phyloP scores from a whole-genome alignment of 23 red algal species.

The Gracilaria gracilis region DNA sequence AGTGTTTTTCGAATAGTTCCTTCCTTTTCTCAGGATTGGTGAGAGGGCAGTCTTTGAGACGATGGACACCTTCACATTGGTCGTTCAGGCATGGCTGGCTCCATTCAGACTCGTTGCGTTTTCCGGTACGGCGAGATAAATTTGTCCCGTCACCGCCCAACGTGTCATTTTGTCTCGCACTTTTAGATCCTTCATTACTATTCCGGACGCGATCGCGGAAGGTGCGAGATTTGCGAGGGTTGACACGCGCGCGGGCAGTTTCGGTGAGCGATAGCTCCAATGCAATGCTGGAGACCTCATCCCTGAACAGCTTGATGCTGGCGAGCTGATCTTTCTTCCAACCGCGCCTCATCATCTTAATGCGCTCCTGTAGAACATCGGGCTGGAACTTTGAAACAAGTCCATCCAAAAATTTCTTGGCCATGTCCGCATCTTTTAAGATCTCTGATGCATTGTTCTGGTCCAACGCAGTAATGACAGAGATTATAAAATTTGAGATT shows the following conservation, averaged over 20 bases:
- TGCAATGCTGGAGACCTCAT: background rate
- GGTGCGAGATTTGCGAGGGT: background rate
- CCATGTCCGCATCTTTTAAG: constrained; percentile 28
- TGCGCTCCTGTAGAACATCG: background rate
- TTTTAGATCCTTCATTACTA: too few species aligned
- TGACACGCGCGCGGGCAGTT: background rate
- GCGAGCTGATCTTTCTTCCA: background rate
- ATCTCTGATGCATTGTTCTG: constrained; percentile 40
- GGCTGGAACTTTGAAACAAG: background rate
- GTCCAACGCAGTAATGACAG: constrained; percentile 36
- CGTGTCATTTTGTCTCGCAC: background rate
- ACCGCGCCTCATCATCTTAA: background rate
- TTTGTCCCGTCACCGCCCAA: too few species aligned
- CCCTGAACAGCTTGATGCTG: background rate
- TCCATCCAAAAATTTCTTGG: background rate
- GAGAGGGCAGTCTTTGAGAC: constrained; percentile 14
- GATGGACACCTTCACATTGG: constrained; percentile 8
- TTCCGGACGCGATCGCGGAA: background rate
- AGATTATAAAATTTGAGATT: constrained; percentile 15
- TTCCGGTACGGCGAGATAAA: background rate
- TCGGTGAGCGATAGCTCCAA: background rate
- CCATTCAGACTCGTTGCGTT: background rate
- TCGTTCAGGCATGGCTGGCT: background rate
- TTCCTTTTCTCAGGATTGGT: background rate
- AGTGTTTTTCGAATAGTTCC: constrained; percentile 34